phyloP scores from a whole-genome alignment of 1,139 yeast genomes.

The Lodderomyces theae region DNA sequence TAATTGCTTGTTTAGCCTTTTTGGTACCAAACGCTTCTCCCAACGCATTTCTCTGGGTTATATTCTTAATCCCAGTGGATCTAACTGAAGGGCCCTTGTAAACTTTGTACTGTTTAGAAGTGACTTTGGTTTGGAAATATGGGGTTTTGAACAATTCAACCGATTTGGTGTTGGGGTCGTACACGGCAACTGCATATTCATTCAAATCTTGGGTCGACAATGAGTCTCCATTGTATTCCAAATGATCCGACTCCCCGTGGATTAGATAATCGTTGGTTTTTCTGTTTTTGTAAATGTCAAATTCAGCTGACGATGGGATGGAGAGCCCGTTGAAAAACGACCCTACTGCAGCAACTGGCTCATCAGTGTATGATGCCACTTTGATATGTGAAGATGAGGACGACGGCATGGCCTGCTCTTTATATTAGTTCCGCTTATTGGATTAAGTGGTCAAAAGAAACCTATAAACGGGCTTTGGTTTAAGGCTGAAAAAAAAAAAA shows the following conservation, averaged over 20 bases:
- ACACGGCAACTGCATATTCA: constrained; percentile 64
- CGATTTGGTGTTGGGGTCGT: constrained; percentile 57
- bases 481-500: neutral
- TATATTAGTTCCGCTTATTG: no score
- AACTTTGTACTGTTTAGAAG: constrained; percentile 50
- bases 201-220: constrained; percentile 29
- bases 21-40: constrained; percentile 98
- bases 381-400: constrained; percentile 8
- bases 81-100: constrained; percentile 61
- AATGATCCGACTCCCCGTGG: constrained; percentile 74
- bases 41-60: constrained; percentile 69
- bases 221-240: constrained; percentile 70
- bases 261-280: constrained; percentile 45
- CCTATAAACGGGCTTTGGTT: no score
- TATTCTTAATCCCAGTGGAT: constrained; percentile 51
- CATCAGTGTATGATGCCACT: constrained; percentile 17
- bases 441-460: neutral
- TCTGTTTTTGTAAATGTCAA: constrained; percentile 62
- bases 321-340: constrained; percentile 74
- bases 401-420: neutral
- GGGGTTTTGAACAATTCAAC: constrained; percentile 66
- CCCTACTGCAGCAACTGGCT: constrained; percentile 44
- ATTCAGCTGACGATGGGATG: constrained; percentile 63
- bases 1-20: constrained; percentile 89
- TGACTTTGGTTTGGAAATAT: constrained; percentile 52